Conservation (phyloP, 2,329 filamentous ascomycete genomes). For the Colletotrichum echinochloae region DNA sequence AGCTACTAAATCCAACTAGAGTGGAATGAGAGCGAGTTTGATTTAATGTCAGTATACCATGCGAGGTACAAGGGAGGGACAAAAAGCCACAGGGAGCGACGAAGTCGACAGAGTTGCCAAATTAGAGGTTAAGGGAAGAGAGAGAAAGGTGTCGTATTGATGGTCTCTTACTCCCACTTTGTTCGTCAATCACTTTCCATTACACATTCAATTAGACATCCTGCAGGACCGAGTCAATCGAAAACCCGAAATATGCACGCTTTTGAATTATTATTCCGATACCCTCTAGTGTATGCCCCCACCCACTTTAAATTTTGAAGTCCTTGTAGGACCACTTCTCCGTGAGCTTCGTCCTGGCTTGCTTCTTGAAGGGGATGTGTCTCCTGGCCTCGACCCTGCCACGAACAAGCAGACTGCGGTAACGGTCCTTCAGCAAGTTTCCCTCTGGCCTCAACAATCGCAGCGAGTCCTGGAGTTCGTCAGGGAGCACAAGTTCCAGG, state of each 20-base stretch:
- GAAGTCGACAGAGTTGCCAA: background rate
- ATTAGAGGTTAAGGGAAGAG: background rate
- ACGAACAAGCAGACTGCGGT: conserved; percentile 86
- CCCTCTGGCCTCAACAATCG: conserved; percentile 91
- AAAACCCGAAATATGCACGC: conserved; percentile 10
- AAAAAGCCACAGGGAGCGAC: conserved; percentile 2
- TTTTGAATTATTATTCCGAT: conserved; percentile 37
- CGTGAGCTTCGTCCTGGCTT: conserved; percentile 82
- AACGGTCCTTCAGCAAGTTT: conserved; percentile 93
- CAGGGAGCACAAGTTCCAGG: conserved; percentile 82
- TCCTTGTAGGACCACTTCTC: conserved; percentile 99
- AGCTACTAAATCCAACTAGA: conserved; percentile 45
- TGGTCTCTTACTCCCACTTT: conserved; percentile 12
- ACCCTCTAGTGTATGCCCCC: background rate
- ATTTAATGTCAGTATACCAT: conserved; percentile 30
- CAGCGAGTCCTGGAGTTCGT: conserved; percentile 86
- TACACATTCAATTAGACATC: background rate
- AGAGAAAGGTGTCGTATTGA: background rate
- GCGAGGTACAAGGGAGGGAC: conserved; percentile 19
- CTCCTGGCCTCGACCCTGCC: conserved; percentile 90
- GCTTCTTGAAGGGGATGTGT: conserved; percentile 83
- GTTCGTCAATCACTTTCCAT: background rate
- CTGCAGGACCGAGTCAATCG: background rate
- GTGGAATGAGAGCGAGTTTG: conserved; percentile 4
- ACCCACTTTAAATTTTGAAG: conserved; percentile 63